Percentiles rank a stretch among this genome's conserved stretches.
These are phyloP conservation scores for Meira nashicola DNA, from an alignment of 1,284 basidiomycete genomes.

Conservation along the genomic window DNA sequence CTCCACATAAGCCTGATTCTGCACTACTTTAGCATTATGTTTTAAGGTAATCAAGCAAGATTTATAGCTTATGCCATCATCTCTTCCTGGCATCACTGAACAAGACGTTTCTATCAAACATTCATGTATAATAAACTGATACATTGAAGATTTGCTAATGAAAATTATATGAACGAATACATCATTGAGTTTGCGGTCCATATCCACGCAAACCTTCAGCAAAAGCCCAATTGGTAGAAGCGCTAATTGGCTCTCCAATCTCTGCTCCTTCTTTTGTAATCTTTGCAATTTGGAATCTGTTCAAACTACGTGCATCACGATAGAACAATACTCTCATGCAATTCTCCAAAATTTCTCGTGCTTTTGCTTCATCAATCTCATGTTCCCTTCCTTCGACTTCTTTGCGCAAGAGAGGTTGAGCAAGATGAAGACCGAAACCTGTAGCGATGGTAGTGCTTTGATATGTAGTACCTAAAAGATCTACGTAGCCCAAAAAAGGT, in stretches of 20 bases:
- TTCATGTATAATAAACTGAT: no score
- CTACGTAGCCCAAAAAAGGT: conserved; percentile 73
- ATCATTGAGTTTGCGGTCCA: conserved; percentile 50
- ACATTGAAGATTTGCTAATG: no score
- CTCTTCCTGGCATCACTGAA: no score
- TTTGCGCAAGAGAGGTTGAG: conserved; percentile 83
- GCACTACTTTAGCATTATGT: no score
- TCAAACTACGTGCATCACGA: conserved; percentile 88
- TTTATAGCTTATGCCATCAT: no score
- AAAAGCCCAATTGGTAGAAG: conserved; percentile 82
- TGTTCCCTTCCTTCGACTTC: conserved; percentile 79
- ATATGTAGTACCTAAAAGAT: conserved; percentile 95
- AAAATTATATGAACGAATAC: neutral
- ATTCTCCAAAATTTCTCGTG: conserved; percentile 71
- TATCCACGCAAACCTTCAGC: conserved; percentile 80
- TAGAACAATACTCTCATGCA: conserved; percentile 95
- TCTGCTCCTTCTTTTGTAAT: conserved; percentile 72
- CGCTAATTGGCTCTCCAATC: conserved; percentile 73
- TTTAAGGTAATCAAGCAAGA: no score
- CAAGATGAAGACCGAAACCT: conserved; percentile 91
- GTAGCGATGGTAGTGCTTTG: conserved; percentile 90
- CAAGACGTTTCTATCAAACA: no score
- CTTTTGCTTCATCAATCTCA: conserved; percentile 71
- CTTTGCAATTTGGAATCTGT: conserved; percentile 96
- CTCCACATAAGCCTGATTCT: no score